A percentile compares a stretch with the other conserved stretches of the same genome.
These are phyloP conservation scores for Anaeromyces robustus DNA, from an alignment of 192 early-diverging fungal species.

Conservation along the genomic window DNA sequence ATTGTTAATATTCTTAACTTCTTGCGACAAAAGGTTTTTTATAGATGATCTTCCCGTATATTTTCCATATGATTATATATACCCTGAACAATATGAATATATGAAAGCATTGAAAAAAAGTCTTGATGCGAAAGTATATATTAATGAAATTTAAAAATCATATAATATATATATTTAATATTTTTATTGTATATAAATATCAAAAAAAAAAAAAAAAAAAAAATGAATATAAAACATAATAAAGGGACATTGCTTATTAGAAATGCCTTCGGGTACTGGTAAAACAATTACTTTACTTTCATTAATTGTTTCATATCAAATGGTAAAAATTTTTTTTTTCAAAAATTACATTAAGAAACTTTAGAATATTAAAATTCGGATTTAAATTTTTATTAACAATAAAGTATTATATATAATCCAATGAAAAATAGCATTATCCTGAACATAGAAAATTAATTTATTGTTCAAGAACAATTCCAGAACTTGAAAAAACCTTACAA, in stretches of 20 bases:
- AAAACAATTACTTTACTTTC: constrained; percentile 94
- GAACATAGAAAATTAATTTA: constrained; percentile 96
- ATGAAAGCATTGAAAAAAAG: constrained; percentile 90
- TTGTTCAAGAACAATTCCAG: constrained; percentile 98
- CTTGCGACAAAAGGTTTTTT: constrained; percentile 46
- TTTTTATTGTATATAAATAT: background rate
- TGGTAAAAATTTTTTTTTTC: no score
- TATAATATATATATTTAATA: no score
- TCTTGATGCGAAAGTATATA: constrained; percentile 64
- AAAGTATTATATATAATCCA: no score
- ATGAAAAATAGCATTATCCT: constrained; percentile 64
- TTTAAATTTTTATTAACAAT: no score
- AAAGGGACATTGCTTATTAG: constrained; percentile 86
- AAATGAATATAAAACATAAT: background rate
- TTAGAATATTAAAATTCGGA: no score
- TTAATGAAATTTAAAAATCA: background rate
- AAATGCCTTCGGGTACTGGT: constrained; percentile 99
- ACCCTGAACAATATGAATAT: constrained; percentile 97
- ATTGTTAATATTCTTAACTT: no score
- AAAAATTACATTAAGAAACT: no score
- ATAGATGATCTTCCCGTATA: constrained; percentile 81
- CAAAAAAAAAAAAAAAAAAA: background rate
- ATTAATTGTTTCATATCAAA: constrained; percentile 89
- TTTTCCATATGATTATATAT: constrained; percentile 98
- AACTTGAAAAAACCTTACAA: constrained; percentile 96